Base-by-base conservation (phyloP, 768 basidiomycete species). In the Tylopilus felleus region DNA sequence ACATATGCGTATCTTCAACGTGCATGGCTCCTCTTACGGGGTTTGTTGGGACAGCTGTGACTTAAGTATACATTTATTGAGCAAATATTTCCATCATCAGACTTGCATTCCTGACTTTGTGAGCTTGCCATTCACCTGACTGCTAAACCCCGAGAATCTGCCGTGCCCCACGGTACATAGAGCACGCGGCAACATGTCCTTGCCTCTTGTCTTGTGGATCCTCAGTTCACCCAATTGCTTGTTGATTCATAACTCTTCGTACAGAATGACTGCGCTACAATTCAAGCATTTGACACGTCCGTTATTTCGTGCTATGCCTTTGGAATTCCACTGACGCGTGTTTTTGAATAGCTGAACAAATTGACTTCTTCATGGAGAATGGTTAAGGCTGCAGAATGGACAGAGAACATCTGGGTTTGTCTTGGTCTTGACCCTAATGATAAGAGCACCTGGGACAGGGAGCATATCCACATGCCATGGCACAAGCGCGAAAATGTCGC, bases 331-430 rank as follows among this genome's bases (percentile, higher is more conserved):
- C 19, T 60, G 4, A 38, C 16, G 1, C 27, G n/a, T 38, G n/a
- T 36, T 17, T 46, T 6, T 28, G 2, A 51, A 57, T 12, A 78
- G 78, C 68, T 33, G 80, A 74, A 50, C 77, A 84, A 55, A 73
- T 79, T 31, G 69, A 78, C 39, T 76, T 80, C 57, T 84, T 84
- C 64, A 70, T 85, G 45, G 74, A 79, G 53, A 67, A 82, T 51
- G 82, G 83, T 7, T 84, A 74, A 80, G 55, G 74, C 45, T 21
- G n/a, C 60, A 23, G 74, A 78, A 41, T 81, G 77, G 72, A 80
- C 76, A 36, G 35, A 36, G 40, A 73, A 77, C n/a, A 65, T 84
- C 22, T 85, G 80, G 80, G 58, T 73, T 47, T 74, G 81, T 21
- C 70, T 83, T 36, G 78, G 76, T 21, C 62, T 80, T 59, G 77